Conservation (phyloP, 257 asterid species). For the Rauvolfia tetraphylla region DNA sequence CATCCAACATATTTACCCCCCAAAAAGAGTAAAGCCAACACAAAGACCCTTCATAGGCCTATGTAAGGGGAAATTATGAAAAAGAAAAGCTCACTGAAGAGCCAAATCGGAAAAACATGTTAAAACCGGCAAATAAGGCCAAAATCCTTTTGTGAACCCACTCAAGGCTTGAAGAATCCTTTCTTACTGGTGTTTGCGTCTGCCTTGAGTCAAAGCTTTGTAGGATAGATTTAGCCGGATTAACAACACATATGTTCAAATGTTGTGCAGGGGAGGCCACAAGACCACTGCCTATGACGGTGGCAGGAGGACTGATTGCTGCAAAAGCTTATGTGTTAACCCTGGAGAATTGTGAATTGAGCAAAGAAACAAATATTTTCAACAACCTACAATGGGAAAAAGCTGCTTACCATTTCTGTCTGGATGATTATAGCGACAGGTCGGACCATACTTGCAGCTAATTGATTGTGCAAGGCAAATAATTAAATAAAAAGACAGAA, state of each 20-base stretch:
- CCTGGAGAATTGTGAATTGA: constrained; percentile 3
- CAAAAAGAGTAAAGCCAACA: background rate
- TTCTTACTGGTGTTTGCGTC: constrained; percentile 61
- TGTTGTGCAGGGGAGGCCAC: constrained; percentile 69
- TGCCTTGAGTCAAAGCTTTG: constrained; percentile 67
- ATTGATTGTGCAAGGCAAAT: constrained; percentile 25
- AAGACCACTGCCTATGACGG: constrained; percentile 54
- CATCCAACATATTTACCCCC: background rate
- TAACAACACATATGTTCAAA: constrained; percentile 52
- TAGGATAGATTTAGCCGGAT: constrained; percentile 67
- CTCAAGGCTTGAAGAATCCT: constrained; percentile 10
- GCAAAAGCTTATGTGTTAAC: constrained; percentile 10
- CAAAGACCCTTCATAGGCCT: background rate
- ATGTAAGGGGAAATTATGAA: no score
- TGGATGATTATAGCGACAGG: constrained; percentile 95
- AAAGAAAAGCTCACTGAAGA: background rate
- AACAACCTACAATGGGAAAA: background rate
- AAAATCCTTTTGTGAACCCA: constrained; percentile 5
- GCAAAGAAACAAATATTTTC: constrained; percentile 3
- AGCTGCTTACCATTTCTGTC: constrained; percentile 63
- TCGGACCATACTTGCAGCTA: constrained; percentile 95
- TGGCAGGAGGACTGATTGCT: constrained; percentile 46
- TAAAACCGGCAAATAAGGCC: background rate
- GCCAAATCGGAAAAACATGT: background rate
- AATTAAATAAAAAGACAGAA: constrained; percentile 22